Base-by-base conservation (phyloP, 1,284 basidiomycete genomes). In the Mycosarcoma maydis region DNA sequence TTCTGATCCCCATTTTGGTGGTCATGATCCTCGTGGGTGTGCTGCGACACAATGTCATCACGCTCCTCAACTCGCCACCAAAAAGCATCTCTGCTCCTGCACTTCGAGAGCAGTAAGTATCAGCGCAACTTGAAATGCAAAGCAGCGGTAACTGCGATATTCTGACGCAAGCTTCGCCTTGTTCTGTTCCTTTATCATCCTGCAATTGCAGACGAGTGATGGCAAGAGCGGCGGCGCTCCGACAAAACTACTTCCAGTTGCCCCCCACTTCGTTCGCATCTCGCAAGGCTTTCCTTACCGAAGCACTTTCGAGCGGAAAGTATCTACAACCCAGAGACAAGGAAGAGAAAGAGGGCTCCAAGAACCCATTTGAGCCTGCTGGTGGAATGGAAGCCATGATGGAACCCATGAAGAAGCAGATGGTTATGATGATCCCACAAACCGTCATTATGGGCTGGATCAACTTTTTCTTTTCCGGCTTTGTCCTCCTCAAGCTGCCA, bases 381-480 rank as follows among this genome's bases (percentile, higher is more conserved):
- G 87, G 87, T 33, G 88, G 90, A 44, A 97, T 98, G 94, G 96
- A 98, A 66, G 90, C 90, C 24, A 96, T 98, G 92, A 96, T 98
- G 94, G 88, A 94, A 26, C 92, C 92, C 46, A 92, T 98, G 90
- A 98, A 98, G 86, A 96, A 95, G 46, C 95, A 98, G 84, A 94
- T 94, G 86, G 94, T 98, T 50, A 80, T 80, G 77, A 82, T 82
- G 81, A 73, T 82, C 20, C 81, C 81, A 6, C 81, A 82, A 54
- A 98, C 98, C 89, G 86, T 98, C 68, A 94, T 98, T 76, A 98
- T 98, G 96, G 95, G 94, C 66, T 98, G 96, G 92, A 96, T 99
- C 85, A 97, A 95, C 84, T 94, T 95, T 83, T 98, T 98, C 88
- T 98, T 98, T 85, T 91, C 92, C 71, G 95, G 95, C 29, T 98